phyloP scores from a whole-genome alignment of 805 yeast genomes.

The Starmerella scarabaei region DNA sequence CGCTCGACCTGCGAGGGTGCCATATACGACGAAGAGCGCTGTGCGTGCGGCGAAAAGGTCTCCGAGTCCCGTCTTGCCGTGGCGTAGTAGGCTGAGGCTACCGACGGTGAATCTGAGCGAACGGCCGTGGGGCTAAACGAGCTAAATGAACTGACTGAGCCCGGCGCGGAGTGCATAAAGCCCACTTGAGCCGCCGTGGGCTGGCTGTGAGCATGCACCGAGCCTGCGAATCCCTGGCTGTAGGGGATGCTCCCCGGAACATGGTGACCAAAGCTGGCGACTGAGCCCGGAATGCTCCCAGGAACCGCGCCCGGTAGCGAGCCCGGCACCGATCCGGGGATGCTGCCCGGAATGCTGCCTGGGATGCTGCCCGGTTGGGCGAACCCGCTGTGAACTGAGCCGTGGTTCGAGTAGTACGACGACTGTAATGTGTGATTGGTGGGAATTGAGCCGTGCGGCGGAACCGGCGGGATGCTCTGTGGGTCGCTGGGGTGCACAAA shows the following conservation, averaged over 20 bases:
- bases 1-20: constrained; percentile 16
- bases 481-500: no score
- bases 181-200: constrained; percentile 4
- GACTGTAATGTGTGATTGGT: not conserved
- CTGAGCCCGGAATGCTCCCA: constrained; percentile 4
- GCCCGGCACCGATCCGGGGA: constrained; percentile 3
- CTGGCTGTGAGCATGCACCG: no score
- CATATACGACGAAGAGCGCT: constrained; percentile 10
- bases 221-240: no score
- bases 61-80: constrained; percentile 1
- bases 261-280: not conserved
- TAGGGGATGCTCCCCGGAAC: no score
- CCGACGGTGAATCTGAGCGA: not conserved
- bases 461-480: no score
- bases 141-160: constrained; percentile 1
- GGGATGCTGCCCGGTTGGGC: not conserved
- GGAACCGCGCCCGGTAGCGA: constrained; percentile 4
- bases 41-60: not conserved
- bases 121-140: not conserved
- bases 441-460: not conserved
- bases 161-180: constrained; percentile 6
- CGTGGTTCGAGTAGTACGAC: no score
- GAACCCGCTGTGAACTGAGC: not conserved
- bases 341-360: constrained; percentile 4
- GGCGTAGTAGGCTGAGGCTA: not conserved